Conservation (phyloP, 2,329 filamentous ascomycete genomes). For the Hypoxylon sp. region DNA sequence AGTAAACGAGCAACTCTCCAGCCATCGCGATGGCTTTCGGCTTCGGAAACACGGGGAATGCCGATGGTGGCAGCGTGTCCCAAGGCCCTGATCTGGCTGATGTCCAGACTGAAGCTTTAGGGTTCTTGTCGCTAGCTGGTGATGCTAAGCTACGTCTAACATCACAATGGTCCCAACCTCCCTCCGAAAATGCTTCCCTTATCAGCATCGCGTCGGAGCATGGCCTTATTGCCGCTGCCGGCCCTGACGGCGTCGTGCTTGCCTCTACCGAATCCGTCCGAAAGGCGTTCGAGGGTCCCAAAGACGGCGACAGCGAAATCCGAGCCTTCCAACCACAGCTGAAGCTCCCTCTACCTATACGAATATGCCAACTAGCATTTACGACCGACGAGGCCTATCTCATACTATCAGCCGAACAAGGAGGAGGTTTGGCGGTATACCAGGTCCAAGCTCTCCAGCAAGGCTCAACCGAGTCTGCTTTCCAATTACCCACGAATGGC, state of each 20-base stretch:
- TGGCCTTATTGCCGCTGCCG: slow-evolving; percentile 87
- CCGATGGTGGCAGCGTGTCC: slow-evolving; percentile 46
- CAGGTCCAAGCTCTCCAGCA: slow-evolving; percentile 76
- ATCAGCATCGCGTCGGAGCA: slow-evolving; percentile 83
- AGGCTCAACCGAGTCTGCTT: slow-evolving; percentile 73
- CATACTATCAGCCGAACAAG: slow-evolving; percentile 82
- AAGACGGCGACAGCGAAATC: slow-evolving; percentile 71
- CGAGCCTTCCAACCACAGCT: slow-evolving; percentile 79
- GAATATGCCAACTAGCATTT: slow-evolving; percentile 89
- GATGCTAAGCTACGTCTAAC: slow-evolving; percentile 87
- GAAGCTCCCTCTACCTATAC: slow-evolving; percentile 76
- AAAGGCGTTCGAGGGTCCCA: slow-evolving; percentile 74
- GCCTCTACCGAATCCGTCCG: slow-evolving; percentile 82
- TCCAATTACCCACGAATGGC: slow-evolving; percentile 82
- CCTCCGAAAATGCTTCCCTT: slow-evolving; percentile 82
- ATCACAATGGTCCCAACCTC: slow-evolving; percentile 80
- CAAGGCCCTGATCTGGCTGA: slow-evolving; percentile 78
- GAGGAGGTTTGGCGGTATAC: slow-evolving; percentile 86
- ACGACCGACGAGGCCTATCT: slow-evolving; percentile 89
- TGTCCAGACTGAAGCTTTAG: slow-evolving; percentile 86
- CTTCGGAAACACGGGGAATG: slow-evolving; percentile 46
- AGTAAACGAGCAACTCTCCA: slow-evolving; percentile 29
- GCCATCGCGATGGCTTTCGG: slow-evolving; percentile 46
- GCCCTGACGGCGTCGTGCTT: slow-evolving; percentile 81
- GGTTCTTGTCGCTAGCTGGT: slow-evolving; percentile 82